A percentile compares a stretch with the other conserved stretches of the same genome.
Evolutionary conservation across 306 rosid species (phyloP).

Genomic region (Quercus alba): DNA sequence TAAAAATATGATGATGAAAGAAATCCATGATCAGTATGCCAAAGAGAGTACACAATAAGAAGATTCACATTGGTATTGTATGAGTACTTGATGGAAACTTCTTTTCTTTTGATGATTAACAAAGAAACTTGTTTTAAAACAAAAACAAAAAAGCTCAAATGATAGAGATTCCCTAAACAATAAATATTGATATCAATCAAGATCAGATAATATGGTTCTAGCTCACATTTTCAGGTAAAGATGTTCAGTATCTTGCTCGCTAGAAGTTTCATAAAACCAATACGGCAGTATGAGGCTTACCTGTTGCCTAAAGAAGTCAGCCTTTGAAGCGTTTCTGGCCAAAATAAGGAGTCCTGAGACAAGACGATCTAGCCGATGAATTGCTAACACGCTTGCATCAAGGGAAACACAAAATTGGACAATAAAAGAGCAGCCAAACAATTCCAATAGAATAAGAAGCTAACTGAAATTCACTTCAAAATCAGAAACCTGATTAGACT

Average conservation of each 20-base stretch:
- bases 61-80: background rate
- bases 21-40: background rate
- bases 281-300: constrained; percentile 28
- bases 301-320: constrained; percentile 85
- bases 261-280: background rate
- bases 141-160: no score
- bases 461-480: constrained; percentile 7
- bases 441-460: background rate
- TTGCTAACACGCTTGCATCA: constrained; percentile 58
- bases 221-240: background rate
- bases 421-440: constrained; percentile 16
- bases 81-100: background rate
- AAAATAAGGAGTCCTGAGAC: constrained; percentile 96
- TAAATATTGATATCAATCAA: no score
- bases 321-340: constrained; percentile 85
- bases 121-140: no score
- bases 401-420: constrained; percentile 35
- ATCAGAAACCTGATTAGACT: background rate
- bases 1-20: no score
- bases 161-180: no score
- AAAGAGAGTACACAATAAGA: background rate
- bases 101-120: no score
- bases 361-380: constrained; percentile 92
- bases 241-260: background rate
- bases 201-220: background rate